A percentile compares a stretch with the other conserved stretches of the same genome.
These are phyloP conservation scores for Chlorella sorokiniana DNA, from an alignment of 139 green algal species.

Conservation along the genomic window DNA sequence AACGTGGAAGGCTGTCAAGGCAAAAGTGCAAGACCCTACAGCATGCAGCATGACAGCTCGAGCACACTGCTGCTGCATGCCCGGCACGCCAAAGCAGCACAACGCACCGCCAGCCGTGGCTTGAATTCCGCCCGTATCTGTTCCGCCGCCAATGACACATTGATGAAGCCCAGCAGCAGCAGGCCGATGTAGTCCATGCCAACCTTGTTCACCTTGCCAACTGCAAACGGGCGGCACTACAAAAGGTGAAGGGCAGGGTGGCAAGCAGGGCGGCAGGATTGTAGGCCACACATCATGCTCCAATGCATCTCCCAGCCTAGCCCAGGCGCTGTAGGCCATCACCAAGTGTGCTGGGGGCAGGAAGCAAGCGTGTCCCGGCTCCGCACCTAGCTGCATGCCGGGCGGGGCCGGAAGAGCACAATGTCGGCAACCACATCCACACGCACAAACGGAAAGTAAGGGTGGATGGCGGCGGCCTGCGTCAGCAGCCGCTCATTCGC, in stretches of 20 bases:
- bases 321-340: no score
- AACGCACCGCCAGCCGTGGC: conserved; percentile 18
- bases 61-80: background rate
- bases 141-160: conserved; percentile 54
- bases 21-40: background rate
- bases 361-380: background rate
- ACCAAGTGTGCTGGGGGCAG: no score
- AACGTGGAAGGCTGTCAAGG: no score
- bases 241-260: background rate
- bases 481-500: conserved; percentile 37
- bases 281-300: no score
- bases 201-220: conserved; percentile 67
- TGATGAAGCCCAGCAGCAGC: conserved; percentile 74
- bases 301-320: no score
- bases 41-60: background rate
- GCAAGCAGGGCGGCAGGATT: background rate
- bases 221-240: conserved; percentile 36
- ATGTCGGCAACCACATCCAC: conserved; percentile 53
- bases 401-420: conserved; percentile 50
- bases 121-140: conserved; percentile 51
- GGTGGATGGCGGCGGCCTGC: conserved; percentile 50
- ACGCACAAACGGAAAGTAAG: conserved; percentile 63
- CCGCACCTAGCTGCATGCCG: conserved; percentile 50
- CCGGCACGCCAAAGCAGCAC: background rate
- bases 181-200: conserved; percentile 69